These are phyloP conservation scores for Peribolospora kevripleyi DNA, from an alignment of 768 basidiomycete species.

Conservation along the genomic window DNA sequence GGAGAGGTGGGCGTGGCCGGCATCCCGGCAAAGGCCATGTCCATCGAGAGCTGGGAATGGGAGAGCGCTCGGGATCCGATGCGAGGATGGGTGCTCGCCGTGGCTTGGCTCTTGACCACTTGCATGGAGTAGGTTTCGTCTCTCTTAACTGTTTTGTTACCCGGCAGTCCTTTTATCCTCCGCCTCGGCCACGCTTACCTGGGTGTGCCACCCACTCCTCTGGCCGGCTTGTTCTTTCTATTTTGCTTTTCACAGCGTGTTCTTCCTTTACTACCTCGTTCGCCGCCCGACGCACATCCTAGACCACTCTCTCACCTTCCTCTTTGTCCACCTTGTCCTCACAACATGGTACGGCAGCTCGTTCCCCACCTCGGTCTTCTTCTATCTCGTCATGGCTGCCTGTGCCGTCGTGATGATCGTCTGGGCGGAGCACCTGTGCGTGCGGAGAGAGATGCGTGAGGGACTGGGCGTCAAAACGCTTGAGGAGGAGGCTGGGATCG, in stretches of 20 bases:
- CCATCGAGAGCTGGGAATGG: neutral
- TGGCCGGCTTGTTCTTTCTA: slow-evolving; percentile 2
- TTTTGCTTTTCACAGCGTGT: slow-evolving; percentile 31
- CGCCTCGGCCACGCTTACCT: neutral
- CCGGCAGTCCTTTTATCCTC: neutral
- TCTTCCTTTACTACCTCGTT: slow-evolving; percentile 64
- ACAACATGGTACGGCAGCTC: slow-evolving; percentile 69
- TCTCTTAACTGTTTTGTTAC: neutral
- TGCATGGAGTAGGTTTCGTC: slow-evolving; percentile 48
- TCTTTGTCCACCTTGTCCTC: slow-evolving; percentile 75
- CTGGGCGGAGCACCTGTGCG: slow-evolving; percentile 72
- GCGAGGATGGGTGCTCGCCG: slow-evolving; percentile 74
- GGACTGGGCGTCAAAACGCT: slow-evolving; percentile 26
- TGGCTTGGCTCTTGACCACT: slow-evolving; percentile 62
- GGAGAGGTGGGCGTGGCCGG: neutral
- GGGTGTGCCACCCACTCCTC: neutral
- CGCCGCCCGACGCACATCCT: slow-evolving; percentile 80
- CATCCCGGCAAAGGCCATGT: neutral
- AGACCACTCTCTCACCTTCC: slow-evolving; percentile 73
- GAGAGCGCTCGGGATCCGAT: slow-evolving; percentile 31
- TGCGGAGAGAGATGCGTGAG: slow-evolving; percentile 68
- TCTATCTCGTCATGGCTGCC: slow-evolving; percentile 55
- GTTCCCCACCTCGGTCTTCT: slow-evolving; percentile 72
- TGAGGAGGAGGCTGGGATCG: slow-evolving; percentile 1
- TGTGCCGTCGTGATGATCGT: slow-evolving; percentile 49